Percentiles rank a stretch among this genome's conserved stretches.
Evolutionary conservation across 2,329 filamentous ascomycete species (phyloP).

Genomic region (Ustulina deusta): DNA sequence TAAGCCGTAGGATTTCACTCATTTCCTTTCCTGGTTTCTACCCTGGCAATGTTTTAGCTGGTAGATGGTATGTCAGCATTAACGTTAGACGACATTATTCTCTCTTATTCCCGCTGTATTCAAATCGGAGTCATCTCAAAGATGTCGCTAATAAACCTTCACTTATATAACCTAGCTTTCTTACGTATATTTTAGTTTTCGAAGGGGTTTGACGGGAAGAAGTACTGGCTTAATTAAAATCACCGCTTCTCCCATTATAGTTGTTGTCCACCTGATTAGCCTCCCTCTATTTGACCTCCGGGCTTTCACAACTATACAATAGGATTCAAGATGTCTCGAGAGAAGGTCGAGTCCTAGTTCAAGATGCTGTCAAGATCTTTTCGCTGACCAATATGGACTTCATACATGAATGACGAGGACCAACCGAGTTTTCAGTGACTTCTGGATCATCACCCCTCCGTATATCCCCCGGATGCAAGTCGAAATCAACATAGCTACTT

Average conservation of each 20-base stretch:
- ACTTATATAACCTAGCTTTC: no score
- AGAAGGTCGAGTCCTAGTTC: neutral
- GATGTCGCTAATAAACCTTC: no score
- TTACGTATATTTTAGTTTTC: no score
- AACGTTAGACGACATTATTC: neutral
- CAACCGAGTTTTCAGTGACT: neutral
- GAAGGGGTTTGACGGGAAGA: no score
- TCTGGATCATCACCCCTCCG: no score
- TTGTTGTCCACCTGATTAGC: neutral
- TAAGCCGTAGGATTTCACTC: neutral
- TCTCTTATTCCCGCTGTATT: conserved; percentile 1
- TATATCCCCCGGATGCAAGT: no score
- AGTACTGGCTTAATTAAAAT: no score
- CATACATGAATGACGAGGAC: neutral
- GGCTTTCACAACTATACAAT: neutral
- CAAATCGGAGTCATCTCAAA: no score
- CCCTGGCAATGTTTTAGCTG: neutral
- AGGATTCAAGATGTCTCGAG: neutral
- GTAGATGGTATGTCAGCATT: neutral
- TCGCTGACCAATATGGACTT: neutral
- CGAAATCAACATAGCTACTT: neutral
- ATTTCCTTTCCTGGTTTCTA: neutral
- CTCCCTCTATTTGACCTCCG: neutral
- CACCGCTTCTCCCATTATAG: no score
- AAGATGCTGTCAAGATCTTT: neutral